Evolutionary conservation across 2,329 filamentous ascomycete genomes (phyloP), one percentile per base, ranked within the genome.

Genomic region (Trichoderma sp.): DNA sequence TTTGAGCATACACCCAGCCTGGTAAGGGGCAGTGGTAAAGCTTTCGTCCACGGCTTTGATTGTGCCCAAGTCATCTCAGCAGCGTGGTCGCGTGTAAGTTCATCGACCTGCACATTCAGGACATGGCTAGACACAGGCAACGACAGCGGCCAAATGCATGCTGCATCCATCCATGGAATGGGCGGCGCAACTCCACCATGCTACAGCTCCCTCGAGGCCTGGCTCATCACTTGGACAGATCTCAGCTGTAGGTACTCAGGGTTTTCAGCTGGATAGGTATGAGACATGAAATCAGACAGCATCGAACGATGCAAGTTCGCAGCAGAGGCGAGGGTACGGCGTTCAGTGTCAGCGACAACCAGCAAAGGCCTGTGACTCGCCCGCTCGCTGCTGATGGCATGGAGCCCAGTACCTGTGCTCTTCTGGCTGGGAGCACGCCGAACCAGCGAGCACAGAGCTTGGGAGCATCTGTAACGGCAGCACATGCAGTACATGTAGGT

Each of bases 271-370:
- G 17, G 21, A 45, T 26, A 34, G 34, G 24, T 41, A 34, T 44
- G 24, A 24, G 17, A 34, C 21, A 9, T 12, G 51, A 21, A 43
- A 62, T 39, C 34, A 14, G 34, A 55, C 50, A 10, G 26, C 7
- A 19, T 63, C 47, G 50, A 39, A 26, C 41, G 41, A 63, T 39
- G 24, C 34, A 34, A 15, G 50, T 24, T 39, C 48, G 26, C n/a
- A 19, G 45, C 28, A 63, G 60, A 63, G 60, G 60, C 60, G 60
- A n/a, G 60, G 60, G 60, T 63, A 63, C 55, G 14, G 14, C 41
- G 5, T 5, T 17, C 47, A 19, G 41, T 24, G 21, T 28, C 14
- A 50, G 17, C 3, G 41, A 26, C 54, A 52, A 15, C 58, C 58
- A 52, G 44, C 24, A 19, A 52, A 14, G 28, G 58, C 58, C 48